Evolutionary conservation across 768 basidiomycete species (phyloP).

Genomic region (Albatrellus ellisii): DNA sequence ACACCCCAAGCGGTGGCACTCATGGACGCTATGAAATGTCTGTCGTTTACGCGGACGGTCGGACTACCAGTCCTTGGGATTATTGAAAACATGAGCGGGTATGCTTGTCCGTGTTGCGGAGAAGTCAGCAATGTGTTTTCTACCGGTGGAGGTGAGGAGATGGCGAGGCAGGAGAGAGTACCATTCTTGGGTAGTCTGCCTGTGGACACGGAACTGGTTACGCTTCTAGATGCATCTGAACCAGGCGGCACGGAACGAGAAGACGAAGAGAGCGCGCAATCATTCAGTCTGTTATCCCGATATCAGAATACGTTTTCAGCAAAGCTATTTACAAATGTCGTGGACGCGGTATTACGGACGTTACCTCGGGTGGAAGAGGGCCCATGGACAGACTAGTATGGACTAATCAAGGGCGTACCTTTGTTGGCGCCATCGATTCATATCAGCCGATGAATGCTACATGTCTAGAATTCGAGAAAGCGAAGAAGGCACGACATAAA

Average conservation of each 20-base stretch:
- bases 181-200: constrained; percentile 81
- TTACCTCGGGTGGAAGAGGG: constrained; percentile 10
- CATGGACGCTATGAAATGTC: constrained; percentile 90
- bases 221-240: constrained; percentile 62
- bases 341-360: constrained; percentile 27
- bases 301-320: constrained; percentile 62
- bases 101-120: constrained; percentile 94
- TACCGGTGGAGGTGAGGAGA: constrained; percentile 80
- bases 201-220: constrained; percentile 85
- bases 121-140: constrained; percentile 94
- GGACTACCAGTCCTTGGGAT: constrained; percentile 80
- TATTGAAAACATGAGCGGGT: constrained; percentile 98
- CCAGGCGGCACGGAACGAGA: constrained; percentile 9
- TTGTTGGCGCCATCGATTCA: no score
- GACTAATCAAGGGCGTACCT: no score
- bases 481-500: no score
- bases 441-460: no score
- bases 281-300: constrained; percentile 40
- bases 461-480: no score
- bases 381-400: no score
- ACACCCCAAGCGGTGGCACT: constrained; percentile 96
- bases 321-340: constrained; percentile 51
- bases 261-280: constrained; percentile 10
- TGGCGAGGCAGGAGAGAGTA: constrained; percentile 66
- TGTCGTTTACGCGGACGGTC: constrained; percentile 88